phyloP scores from a whole-genome alignment of 768 basidiomycete genomes.

The Strobilomyces confusus region DNA sequence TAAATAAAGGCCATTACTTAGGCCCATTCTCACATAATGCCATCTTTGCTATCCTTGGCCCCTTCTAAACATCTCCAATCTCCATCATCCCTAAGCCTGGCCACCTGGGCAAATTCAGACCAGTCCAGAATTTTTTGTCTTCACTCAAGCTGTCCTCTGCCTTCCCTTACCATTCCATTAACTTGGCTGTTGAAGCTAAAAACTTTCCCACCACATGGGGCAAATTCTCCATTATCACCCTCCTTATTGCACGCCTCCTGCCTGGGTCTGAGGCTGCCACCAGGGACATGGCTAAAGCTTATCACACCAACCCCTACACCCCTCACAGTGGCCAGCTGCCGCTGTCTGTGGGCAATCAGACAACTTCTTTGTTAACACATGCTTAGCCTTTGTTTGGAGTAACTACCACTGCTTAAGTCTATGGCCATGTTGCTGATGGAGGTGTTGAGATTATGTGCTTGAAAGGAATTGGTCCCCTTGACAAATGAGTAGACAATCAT shows the following conservation, averaged over 20 bases:
- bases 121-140: background rate
- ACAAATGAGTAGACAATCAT: background rate
- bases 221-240: background rate
- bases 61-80: background rate
- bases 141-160: rapidly evolving
- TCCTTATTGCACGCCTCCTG: background rate
- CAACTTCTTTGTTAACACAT: background rate
- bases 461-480: background rate
- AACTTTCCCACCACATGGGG: background rate
- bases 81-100: too few species aligned
- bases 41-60: background rate
- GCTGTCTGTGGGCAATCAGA: background rate
- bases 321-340: background rate
- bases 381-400: background rate
- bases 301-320: background rate
- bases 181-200: rapidly evolving
- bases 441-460: background rate
- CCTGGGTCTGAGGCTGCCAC: background rate
- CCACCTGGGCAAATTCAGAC: background rate
- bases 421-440: background rate
- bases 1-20: too few species aligned
- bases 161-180: background rate
- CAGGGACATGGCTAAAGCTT: background rate
- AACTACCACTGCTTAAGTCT: background rate
- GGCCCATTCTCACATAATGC: too few species aligned